A percentile compares a stretch with the other conserved stretches of the same genome.
Evolutionary conservation across 2,329 filamentous ascomycete genomes (phyloP).

Genomic region (Pseudogymnoascus sp.): DNA sequence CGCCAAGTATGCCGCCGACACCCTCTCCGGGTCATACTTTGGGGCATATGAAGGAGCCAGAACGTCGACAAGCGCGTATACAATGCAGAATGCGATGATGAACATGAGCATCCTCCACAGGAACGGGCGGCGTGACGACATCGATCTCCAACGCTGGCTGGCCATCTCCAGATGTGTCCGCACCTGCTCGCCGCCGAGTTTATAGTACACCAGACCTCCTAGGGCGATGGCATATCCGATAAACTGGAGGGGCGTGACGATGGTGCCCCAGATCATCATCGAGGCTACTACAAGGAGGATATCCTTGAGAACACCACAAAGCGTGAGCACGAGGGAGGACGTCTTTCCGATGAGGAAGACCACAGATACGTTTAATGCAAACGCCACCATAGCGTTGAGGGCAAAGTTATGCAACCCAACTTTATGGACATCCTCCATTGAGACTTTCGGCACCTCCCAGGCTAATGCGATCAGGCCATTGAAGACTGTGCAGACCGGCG

Average conservation of each 20-base stretch:
- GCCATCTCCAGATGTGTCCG: constrained; percentile 67
- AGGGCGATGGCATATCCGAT: constrained; percentile 81
- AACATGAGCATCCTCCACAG: constrained; percentile 73
- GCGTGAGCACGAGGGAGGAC: constrained; percentile 76
- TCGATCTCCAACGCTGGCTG: constrained; percentile 81
- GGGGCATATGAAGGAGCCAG: constrained; percentile 56
- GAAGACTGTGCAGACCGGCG: constrained; percentile 76
- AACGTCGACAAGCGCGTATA: constrained; percentile 66
- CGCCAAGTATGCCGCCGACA: neutral
- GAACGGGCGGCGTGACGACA: constrained; percentile 65
- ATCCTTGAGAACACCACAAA: constrained; percentile 84
- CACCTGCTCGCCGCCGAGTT: constrained; percentile 79
- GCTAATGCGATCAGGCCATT: constrained; percentile 68
- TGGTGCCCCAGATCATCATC: constrained; percentile 75
- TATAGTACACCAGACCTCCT: constrained; percentile 76
- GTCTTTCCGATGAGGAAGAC: constrained; percentile 86
- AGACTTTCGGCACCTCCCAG: constrained; percentile 66
- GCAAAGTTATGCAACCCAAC: constrained; percentile 69
- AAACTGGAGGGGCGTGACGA: constrained; percentile 68
- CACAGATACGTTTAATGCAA: constrained; percentile 77
- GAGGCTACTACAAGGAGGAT: constrained; percentile 74
- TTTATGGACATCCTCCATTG: constrained; percentile 63
- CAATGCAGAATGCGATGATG: constrained; percentile 51
- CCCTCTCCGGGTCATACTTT: constrained; percentile 43
- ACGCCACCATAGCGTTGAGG: constrained; percentile 70